Evolutionary conservation across 78 protist species (phyloP), one percentile per base, ranked within the genome.

Genomic region (Emiliania huxleyi): DNA sequence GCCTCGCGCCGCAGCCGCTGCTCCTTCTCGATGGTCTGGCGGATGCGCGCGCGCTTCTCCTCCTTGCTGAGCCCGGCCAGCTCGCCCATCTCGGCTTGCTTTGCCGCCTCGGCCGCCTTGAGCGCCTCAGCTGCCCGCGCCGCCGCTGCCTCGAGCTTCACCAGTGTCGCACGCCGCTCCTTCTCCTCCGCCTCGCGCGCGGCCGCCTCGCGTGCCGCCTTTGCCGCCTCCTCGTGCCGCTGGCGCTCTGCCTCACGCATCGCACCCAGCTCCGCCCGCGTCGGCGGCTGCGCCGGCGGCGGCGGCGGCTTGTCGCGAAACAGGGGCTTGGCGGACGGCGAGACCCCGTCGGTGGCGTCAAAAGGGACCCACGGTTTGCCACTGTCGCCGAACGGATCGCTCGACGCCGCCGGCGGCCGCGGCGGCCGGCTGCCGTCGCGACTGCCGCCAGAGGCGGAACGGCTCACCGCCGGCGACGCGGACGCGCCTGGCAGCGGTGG

Each of bases 41-140:
- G 81, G 81, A 71, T 71, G n/a, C 42, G 37, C 33, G 81, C 81
- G 18, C 81, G 81, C 81, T 71, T 71, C 81, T 71, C 81, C 42
- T 71, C 81, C 19, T 1, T 29, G 21, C 29, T 15, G 18, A 71
- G 81, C 81, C 81, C 81, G 2, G n/a, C n/a, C 12, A 35, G 81
- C 81, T 71, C 21, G 43, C 42, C 21, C 81, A 71, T 26, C 42
- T 71, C 81, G 19, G 15, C 81, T 15, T 52, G 62, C 62, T 52
- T 52, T 8, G 62, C 62, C 62, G 62, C 62, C 62, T 52, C 62
- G 29, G 62, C 62, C 15, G 8, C 29, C 15, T 15, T 52, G 29
- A 15, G 29, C 8, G 62, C 62, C 62, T 52, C 62, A 19, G 8
- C 62, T 19, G 62, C 62, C 62, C 62, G 62, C 62, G 29, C 29